Evolutionary conservation across 768 basidiomycete genomes (phyloP).

Genomic region (Lanmaoa rubissima): DNA sequence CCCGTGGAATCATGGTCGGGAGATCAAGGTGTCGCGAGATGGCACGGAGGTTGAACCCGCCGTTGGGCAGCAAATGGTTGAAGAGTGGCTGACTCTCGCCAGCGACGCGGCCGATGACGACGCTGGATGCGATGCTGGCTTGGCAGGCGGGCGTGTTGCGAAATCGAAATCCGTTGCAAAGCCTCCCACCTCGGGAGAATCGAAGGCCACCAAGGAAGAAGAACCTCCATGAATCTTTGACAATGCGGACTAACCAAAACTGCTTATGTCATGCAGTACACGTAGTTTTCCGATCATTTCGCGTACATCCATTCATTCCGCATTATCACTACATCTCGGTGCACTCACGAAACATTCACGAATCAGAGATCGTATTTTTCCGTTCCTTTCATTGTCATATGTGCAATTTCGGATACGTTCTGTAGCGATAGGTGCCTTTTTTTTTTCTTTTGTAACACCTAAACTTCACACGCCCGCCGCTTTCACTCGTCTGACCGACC

Average conservation of each 20-base stretch:
- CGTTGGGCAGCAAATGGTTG: slow-evolving; percentile 64
- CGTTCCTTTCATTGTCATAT: background rate
- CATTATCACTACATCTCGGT: too few species aligned
- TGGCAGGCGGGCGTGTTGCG: background rate
- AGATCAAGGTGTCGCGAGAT: slow-evolving; percentile 81
- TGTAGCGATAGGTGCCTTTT: background rate
- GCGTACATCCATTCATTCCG: background rate
- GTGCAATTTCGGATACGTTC: background rate
- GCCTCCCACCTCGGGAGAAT: background rate
- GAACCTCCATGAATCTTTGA: background rate
- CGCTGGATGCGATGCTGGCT: background rate
- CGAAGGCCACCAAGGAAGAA: background rate
- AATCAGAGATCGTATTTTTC: background rate
- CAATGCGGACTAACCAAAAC: background rate
- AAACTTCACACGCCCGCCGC: too few species aligned
- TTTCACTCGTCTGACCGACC: background rate
- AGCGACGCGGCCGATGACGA: slow-evolving; percentile 8
- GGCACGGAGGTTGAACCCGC: slow-evolving; percentile 90
- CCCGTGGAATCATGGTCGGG: slow-evolving; percentile 71
- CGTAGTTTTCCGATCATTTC: background rate
- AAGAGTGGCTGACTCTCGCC: slow-evolving; percentile 58
- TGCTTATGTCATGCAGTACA: background rate
- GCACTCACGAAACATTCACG: background rate
- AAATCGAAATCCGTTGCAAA: slow-evolving; percentile 6
- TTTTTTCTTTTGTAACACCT: too few species aligned